These are phyloP conservation scores for Madurella fahalii DNA, from an alignment of 2,329 filamentous ascomycete species.

Conservation along the genomic window DNA sequence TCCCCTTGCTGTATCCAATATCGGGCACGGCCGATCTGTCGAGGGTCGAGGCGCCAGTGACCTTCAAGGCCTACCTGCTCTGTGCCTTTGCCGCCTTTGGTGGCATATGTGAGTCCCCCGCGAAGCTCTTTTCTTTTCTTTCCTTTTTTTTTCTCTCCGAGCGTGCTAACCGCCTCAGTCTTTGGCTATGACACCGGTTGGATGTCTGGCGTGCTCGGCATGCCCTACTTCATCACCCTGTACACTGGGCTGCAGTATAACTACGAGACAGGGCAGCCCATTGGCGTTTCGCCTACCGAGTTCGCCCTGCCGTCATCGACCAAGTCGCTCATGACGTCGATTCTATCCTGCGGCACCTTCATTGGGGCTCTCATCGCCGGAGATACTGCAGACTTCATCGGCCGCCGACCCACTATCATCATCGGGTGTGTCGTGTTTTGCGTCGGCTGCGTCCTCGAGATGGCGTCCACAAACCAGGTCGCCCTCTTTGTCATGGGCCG, in stretches of 20 bases:
- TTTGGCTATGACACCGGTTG: slow-evolving; percentile 59
- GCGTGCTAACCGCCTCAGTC: slow-evolving; percentile 29
- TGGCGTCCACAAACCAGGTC: slow-evolving; percentile 46
- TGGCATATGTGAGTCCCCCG: slow-evolving; percentile 42
- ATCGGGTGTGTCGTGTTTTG: slow-evolving; percentile 57
- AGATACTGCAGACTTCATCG: slow-evolving; percentile 61
- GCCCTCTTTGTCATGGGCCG: slow-evolving; percentile 59
- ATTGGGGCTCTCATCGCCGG: slow-evolving; percentile 62
- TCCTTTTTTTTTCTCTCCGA: no score
- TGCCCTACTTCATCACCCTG: slow-evolving; percentile 36
- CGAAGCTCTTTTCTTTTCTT: background rate
- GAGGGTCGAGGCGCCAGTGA: slow-evolving; percentile 56
- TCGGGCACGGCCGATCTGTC: slow-evolving; percentile 44
- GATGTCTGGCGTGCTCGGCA: slow-evolving; percentile 47
- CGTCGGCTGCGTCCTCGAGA: slow-evolving; percentile 57
- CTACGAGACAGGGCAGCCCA: slow-evolving; percentile 26
- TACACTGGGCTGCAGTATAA: slow-evolving; percentile 36
- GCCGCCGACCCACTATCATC: slow-evolving; percentile 57
- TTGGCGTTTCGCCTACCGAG: slow-evolving; percentile 19
- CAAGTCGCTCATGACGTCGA: slow-evolving; percentile 55
- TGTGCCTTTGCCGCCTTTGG: slow-evolving; percentile 59
- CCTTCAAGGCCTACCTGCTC: slow-evolving; percentile 56
- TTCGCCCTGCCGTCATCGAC: slow-evolving; percentile 25
- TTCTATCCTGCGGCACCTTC: slow-evolving; percentile 62
- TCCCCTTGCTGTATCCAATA: slow-evolving; percentile 14